Conservation (phyloP, 73 alveolate species). For the Symbiodinium pilosum region DNA sequence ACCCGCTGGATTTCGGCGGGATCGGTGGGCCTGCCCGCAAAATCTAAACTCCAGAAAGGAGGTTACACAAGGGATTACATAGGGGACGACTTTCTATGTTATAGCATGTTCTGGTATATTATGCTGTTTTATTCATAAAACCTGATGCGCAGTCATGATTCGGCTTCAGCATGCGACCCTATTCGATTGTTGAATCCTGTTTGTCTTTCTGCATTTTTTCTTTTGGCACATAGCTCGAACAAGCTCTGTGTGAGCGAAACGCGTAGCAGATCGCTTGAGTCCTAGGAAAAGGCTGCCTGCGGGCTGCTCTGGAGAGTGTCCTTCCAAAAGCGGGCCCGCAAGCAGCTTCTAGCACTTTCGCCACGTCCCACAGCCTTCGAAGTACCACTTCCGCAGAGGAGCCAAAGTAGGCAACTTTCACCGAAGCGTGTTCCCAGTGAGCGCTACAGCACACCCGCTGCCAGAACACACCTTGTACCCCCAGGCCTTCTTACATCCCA, state of each 20-base stretch:
- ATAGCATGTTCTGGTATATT: too few relatives aligned
- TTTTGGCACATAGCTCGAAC: neutral
- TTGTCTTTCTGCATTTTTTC: neutral
- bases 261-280: neutral
- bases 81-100: too few relatives aligned
- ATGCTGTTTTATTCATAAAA: too few relatives aligned
- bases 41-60: neutral
- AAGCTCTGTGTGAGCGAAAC: neutral
- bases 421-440: neutral
- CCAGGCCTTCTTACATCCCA: neutral
- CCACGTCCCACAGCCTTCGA: neutral
- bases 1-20: constrained; percentile 88
- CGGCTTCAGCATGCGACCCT: neutral
- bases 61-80: neutral
- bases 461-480: neutral
- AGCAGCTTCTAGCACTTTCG: constrained; percentile 13
- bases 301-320: neutral
- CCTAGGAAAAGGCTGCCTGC: neutral
- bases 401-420: neutral
- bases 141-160: neutral
- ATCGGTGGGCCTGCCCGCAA: constrained; percentile 28
- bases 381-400: too few relatives aligned
- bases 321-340: neutral
- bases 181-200: neutral
- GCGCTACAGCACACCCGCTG: neutral